phyloP scores from a whole-genome alignment of 2,329 filamentous ascomycete species.

The Colletotrichum godetiae region DNA sequence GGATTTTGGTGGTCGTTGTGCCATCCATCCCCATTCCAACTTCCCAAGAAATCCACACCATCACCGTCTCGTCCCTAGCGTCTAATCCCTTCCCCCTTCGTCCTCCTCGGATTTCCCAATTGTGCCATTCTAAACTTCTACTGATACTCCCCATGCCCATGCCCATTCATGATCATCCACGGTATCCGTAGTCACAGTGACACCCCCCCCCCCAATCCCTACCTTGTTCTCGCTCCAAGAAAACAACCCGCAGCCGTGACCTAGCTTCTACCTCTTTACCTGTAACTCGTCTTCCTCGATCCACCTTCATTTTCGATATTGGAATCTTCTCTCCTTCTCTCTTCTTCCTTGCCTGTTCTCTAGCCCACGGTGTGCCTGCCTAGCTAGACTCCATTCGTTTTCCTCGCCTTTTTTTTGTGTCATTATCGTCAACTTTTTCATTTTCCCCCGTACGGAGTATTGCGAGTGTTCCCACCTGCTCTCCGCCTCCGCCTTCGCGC shows the following conservation, averaged over 20 bases:
- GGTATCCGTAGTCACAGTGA: background rate
- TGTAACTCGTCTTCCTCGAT: constrained; percentile 26
- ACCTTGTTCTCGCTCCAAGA: background rate
- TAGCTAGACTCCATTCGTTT: constrained; percentile 20
- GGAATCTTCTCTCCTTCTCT: constrained; percentile 2
- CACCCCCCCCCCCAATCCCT: background rate
- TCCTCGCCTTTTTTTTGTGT: constrained; percentile 1
- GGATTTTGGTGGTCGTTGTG: background rate
- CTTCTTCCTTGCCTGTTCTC: constrained; percentile 2
- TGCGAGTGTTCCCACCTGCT: background rate
- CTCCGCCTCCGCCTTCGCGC: background rate
- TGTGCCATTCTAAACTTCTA: constrained; percentile 6
- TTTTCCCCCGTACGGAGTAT: background rate
- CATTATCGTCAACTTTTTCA: constrained; percentile 1
- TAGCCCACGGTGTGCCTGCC: background rate
- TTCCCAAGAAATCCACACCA: background rate
- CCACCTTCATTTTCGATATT: constrained; percentile 20
- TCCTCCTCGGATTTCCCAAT: background rate
- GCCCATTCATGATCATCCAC: constrained; percentile 10
- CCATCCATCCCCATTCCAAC: background rate
- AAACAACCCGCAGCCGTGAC: background rate
- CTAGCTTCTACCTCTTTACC: constrained; percentile 23
- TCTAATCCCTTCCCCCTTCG: background rate
- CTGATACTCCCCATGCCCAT: background rate
- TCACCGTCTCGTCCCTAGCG: background rate